phyloP scores from a whole-genome alignment of 805 yeast genomes.

The Monosporozyma yasuniensis region DNA sequence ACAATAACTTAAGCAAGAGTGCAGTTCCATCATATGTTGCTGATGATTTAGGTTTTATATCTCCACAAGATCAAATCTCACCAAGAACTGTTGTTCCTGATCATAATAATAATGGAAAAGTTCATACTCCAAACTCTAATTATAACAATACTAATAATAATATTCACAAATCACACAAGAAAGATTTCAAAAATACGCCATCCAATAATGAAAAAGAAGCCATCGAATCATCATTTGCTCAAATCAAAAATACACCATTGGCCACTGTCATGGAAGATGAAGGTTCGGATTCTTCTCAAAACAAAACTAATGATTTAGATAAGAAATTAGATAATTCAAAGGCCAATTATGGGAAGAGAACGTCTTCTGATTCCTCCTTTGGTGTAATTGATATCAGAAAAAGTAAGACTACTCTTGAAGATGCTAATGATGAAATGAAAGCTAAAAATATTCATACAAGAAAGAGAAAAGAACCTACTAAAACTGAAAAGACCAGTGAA shows the following conservation, averaged over 20 bases:
- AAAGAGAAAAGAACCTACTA: background rate
- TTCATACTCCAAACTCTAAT: background rate
- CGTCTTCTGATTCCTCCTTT: background rate
- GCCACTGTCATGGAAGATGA: background rate
- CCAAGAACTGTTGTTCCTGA: background rate
- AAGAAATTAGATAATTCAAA: background rate
- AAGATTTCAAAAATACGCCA: background rate
- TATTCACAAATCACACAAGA: background rate
- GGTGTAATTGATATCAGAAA: background rate
- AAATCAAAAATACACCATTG: background rate
- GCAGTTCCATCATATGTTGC: background rate
- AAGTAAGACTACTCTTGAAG: background rate
- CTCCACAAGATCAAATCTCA: background rate
- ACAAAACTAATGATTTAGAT: background rate
- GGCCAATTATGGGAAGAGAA: background rate
- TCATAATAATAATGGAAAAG: background rate
- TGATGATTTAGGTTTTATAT: background rate
- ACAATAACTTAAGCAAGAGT: background rate
- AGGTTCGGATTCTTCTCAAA: background rate
- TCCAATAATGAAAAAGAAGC: background rate
- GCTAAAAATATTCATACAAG: background rate
- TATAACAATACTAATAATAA: background rate
- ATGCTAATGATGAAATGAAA: background rate
- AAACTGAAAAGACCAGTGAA: background rate
- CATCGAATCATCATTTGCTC: background rate